Conservation (phyloP, 192 early-diverging fungal genomes). For the Diversispora epigaea region DNA sequence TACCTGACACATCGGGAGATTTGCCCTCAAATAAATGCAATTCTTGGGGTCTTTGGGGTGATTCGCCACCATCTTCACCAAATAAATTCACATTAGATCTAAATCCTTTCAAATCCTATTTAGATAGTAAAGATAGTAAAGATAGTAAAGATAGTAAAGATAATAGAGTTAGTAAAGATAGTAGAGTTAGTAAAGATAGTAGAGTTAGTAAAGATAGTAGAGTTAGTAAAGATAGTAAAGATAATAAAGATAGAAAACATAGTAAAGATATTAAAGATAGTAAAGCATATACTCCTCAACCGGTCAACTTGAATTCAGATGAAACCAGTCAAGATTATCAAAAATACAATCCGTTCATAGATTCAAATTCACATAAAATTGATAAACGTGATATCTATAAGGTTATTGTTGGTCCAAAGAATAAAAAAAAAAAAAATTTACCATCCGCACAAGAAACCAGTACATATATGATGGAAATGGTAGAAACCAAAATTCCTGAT, state of each 20-base stretch:
- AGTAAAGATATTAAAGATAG: background rate
- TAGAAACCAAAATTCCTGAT: background rate
- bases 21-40: background rate
- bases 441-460: background rate
- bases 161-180: background rate
- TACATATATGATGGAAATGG: background rate
- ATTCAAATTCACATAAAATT: background rate
- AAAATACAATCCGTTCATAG: conserved; percentile 1
- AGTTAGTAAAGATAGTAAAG: background rate
- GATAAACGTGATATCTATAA: background rate
- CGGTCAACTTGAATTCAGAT: too few relatives aligned
- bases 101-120: conserved; percentile 5
- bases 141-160: background rate
- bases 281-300: too few relatives aligned
- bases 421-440: background rate
- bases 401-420: background rate
- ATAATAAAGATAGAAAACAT: background rate
- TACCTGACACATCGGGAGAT: background rate
- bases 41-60: background rate
- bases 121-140: background rate
- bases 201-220: background rate
- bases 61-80: background rate
- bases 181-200: too few relatives aligned
- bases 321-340: background rate
- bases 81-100: conserved; percentile 19